Evolutionary conservation across 78 protist genomes (phyloP), one percentile per base, ranked within the genome.

Genomic region (slime mould (Dictyostelium discoideum)): DNA sequence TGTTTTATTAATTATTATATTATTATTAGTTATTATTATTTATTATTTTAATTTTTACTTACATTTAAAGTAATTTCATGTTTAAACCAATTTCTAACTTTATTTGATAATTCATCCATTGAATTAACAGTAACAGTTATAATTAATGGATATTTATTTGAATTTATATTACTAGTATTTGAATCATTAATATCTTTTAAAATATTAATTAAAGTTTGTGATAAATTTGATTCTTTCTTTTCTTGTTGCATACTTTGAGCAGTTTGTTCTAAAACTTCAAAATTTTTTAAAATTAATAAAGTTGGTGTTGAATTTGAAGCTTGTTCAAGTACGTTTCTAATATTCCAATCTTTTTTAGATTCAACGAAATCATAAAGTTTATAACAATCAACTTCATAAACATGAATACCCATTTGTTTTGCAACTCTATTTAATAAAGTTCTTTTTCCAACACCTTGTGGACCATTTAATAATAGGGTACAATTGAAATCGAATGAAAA

Each of bases 1-100:
- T 60, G 20, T 5, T 60, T 60, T 20, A 54, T 54, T 54, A 5
- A 54, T 16, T 54, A 54, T 54, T 54, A 54, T 16, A 54, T 54
- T 54, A 54, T 54, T 54, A 24, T 40, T 65, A n/a, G 3, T 65
- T 65, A n/a, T 65, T n/a, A 9, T 65, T 65, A n/a, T n/a, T 60
- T 87, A 24, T 20, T 87, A 22, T 87, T 37, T 83, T 46, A 10
- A 18, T 39, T 26, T 9, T 39, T 84, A 60, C 88, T 65, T 81
- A 93, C 92, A 82, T 87, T 84, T 29, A 94, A 84, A 77, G 39
- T 57, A 16, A 88, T 85, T 69, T 94, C 97, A 84, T 94, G 87
- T 87, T 82, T 83, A 85, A 94, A 94, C 95, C 97, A 94, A 85
- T 85, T 72, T 93, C 96, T 93, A 32, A 93, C 37, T 57, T 81